Percentiles rank a stretch among this genome's conserved stretches.
Evolutionary conservation across 208 protist genomes (phyloP).

Genomic region (Acanthamoeba rhysodes): DNA sequence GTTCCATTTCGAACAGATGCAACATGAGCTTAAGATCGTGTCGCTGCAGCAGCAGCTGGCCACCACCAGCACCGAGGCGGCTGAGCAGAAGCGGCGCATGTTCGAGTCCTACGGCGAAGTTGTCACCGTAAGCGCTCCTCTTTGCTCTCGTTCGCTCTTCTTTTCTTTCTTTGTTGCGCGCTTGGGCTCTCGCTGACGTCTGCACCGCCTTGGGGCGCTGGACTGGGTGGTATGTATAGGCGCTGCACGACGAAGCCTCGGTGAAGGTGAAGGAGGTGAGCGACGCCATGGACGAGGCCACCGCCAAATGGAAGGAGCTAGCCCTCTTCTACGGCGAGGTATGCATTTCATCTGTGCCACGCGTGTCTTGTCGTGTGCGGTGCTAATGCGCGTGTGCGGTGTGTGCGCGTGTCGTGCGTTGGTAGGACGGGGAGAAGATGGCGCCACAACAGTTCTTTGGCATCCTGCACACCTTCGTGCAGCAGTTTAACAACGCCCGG

Average conservation of each 20-base stretch:
- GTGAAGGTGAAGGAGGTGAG: constrained; percentile 34
- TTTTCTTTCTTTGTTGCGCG: too few relatives aligned
- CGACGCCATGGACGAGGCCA: constrained; percentile 34
- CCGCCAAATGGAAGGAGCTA: constrained; percentile 36
- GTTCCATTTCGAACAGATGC: background rate
- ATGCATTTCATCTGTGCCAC: background rate
- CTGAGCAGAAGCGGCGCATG: background rate
- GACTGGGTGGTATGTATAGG: background rate
- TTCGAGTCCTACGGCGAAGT: constrained; percentile 30
- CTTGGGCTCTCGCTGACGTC: background rate
- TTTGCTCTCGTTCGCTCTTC: too few relatives aligned
- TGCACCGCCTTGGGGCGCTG: background rate
- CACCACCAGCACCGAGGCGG: background rate
- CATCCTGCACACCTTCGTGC: constrained; percentile 23
- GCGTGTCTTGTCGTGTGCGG: background rate
- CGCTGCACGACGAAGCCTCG: constrained; percentile 16
- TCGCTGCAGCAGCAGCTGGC: constrained; percentile 7
- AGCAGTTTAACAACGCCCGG: constrained; percentile 33
- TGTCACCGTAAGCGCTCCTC: background rate
- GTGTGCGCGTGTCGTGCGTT: background rate
- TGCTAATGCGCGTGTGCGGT: background rate
- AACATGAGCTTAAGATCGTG: constrained; percentile 33
- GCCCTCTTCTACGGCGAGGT: constrained; percentile 26
- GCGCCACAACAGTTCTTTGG: constrained; percentile 27
- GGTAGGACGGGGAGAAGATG: constrained; percentile 42